Conservation (phyloP, 768 basidiomycete species). For the Lactarius trivialis region DNA sequence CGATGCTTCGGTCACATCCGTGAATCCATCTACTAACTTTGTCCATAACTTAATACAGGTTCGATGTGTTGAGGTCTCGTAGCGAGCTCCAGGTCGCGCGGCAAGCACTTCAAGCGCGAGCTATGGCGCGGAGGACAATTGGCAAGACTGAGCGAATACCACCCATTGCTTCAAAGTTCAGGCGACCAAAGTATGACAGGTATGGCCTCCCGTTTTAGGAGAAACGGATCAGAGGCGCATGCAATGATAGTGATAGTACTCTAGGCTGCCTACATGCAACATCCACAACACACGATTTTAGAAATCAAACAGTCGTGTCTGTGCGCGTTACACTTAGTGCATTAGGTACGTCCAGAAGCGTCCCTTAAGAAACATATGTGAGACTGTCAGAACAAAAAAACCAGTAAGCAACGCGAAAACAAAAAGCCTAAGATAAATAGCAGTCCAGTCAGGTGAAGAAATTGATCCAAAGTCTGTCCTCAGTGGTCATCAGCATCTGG, state of each 20-base stretch:
- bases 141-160: too few relatives aligned
- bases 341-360: not conserved
- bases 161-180: not conserved
- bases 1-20: too few relatives aligned
- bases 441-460: not conserved
- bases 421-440: not conserved
- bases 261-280: not conserved
- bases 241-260: not conserved
- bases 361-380: not conserved
- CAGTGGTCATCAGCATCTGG: slow-evolving; percentile 52
- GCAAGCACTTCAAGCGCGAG: too few relatives aligned
- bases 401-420: not conserved
- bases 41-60: too few relatives aligned
- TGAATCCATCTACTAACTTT: too few relatives aligned
- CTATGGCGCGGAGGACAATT: not conserved
- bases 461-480: not conserved
- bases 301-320: not conserved
- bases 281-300: not conserved
- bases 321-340: not conserved
- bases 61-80: not conserved
- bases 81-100: not conserved
- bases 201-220: not conserved
- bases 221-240: not conserved
- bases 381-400: not conserved
- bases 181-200: not conserved